Base-by-base conservation (phyloP, 345 rosid species). In the Geranium brycei region DNA sequence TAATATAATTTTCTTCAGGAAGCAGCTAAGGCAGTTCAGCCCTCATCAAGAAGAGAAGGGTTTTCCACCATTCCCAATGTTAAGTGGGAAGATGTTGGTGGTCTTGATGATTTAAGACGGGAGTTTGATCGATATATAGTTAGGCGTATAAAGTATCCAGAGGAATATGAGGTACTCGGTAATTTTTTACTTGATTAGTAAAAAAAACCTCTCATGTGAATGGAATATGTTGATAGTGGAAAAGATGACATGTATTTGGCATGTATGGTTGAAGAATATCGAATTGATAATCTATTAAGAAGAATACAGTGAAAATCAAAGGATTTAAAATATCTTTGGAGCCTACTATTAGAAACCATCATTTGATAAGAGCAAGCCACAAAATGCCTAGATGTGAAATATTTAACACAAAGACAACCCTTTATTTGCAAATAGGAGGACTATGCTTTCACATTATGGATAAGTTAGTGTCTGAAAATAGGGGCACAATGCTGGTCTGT, bases 61-160 rank as follows among this genome's bases (percentile, higher is more conserved):
- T 93, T 90, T 70, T 80, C 99, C 62, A 66, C 84, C 53, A 79
- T 90, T 69, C 99, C 97, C 56, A 72, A 86, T 78, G 91, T 85
- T 10, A 86, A 77, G 64, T 93, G 99, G 99, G 95, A 85, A 64
- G 89, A 93, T 77, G 97, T 93, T 53, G 99, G 99, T 59, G 99
- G 99, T 60, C 96, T 93, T 66, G 79, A 81, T 60, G 75, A 71
- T 63, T 71, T 90, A 62, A 85, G 89, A 71, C 64, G 67, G 58
- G 87, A 84, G 70, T 85, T 93, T 73, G 87, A 90, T 59, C 83
- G 80, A 41, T 78, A 85, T 70, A 79, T 93, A 31, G 81, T 90
- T 30, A 77, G 90, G 67, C 83, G 86, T 19, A 80, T 93, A 64
- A 88, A 90, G 73, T 73, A 58, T 73, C 91, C 95, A 0, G 91